phyloP scores from a whole-genome alignment of 805 yeast genomes.

The Monosporozyma aerobia region DNA sequence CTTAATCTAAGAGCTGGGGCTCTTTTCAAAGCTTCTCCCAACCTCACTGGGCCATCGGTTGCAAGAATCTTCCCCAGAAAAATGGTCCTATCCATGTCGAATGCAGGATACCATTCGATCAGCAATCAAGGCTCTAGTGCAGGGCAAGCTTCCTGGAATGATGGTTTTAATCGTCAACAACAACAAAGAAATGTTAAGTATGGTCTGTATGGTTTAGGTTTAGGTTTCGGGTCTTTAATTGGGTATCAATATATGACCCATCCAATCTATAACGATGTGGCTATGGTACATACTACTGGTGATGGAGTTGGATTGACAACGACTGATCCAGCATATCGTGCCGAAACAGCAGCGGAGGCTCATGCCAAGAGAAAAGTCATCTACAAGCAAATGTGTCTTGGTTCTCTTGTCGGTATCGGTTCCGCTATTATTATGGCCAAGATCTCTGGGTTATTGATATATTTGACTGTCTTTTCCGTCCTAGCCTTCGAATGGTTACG shows the following conservation, averaged over 20 bases:
- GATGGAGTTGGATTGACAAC: not conserved
- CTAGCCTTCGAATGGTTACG: slow-evolving; percentile 21
- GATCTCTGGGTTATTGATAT: slow-evolving; percentile 18
- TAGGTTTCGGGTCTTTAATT: not conserved
- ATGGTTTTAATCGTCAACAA: not conserved
- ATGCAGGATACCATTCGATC: not conserved
- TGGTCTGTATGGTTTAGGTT: not conserved
- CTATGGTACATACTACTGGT: not conserved
- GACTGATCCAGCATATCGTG: not conserved
- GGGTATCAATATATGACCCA: not conserved
- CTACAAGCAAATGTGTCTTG: slow-evolving; percentile 23
- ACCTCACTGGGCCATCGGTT: not conserved
- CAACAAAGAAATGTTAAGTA: not conserved
- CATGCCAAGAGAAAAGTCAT: slow-evolving; percentile 3
- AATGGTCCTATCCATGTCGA: not conserved
- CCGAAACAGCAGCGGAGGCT: not conserved
- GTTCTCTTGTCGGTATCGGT: slow-evolving; percentile 22
- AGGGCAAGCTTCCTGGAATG: not conserved
- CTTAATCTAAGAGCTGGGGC: not conserved
- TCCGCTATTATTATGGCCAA: slow-evolving; percentile 23
- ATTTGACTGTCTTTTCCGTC: slow-evolving; percentile 14
- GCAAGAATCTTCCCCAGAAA: not conserved
- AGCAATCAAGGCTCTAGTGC: not conserved
- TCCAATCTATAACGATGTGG: not conserved
- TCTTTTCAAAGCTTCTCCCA: not conserved